Evolutionary conservation across 169 alveolate species (phyloP).

Genomic region (Plasmodium vivax): DNA sequence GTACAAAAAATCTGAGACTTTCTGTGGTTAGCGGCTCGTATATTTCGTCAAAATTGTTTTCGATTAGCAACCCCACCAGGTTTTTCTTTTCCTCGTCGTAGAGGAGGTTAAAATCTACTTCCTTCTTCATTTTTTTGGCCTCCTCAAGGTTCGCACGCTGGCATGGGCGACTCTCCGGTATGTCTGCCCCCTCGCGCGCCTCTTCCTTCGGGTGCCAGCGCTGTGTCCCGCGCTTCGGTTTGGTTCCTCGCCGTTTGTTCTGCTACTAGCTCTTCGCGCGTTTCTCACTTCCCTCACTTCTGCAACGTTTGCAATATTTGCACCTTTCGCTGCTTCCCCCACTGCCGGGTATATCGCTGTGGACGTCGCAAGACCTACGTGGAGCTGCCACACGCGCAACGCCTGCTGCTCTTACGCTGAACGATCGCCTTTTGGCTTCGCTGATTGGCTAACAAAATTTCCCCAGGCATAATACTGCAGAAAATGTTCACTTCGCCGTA

Average conservation of each 20-base stretch:
- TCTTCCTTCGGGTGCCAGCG: neutral
- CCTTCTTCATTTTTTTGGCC: conserved; percentile 52
- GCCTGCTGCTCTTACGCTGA: neutral
- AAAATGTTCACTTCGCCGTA: neutral
- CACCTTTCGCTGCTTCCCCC: neutral
- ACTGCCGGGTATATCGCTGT: neutral
- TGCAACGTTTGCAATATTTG: neutral
- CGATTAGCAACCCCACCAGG: conserved; percentile 48
- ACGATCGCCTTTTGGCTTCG: neutral
- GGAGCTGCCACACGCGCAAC: neutral
- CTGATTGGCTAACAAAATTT: neutral
- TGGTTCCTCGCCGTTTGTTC: neutral
- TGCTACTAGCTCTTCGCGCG: neutral
- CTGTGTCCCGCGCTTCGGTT: neutral
- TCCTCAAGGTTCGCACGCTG: neutral
- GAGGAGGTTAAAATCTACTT: conserved; percentile 28
- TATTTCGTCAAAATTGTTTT: conserved; percentile 68
- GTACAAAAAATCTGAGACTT: conserved; percentile 54
- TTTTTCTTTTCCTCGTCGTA: conserved; percentile 61
- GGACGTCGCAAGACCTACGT: neutral
- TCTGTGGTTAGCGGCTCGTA: conserved; percentile 68
- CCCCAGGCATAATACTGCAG: neutral
- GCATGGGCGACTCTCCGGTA: neutral
- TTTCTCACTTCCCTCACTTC: neutral
- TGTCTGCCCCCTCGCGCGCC: neutral